Conservation (phyloP, 306 rosid genomes). For the Fagus sylvatica region DNA sequence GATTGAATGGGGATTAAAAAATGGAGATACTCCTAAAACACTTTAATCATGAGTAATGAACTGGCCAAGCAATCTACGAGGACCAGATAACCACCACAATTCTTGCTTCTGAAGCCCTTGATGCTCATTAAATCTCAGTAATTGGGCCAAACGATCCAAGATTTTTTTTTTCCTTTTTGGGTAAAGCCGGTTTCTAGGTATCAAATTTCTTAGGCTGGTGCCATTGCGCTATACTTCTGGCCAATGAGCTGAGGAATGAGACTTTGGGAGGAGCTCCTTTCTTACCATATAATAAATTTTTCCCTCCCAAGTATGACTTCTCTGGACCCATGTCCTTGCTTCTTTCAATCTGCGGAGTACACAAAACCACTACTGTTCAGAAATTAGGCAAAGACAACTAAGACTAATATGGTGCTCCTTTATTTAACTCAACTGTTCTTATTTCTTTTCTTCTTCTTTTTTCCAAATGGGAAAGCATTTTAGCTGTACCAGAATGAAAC, state of each 20-base stretch:
- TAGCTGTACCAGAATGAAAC: neutral
- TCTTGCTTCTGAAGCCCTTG: conserved; percentile 31
- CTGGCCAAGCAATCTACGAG: conserved; percentile 25
- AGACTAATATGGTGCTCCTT: neutral
- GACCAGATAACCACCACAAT: conserved; percentile 38
- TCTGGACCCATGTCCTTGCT: conserved; percentile 70
- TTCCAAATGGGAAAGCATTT: neutral
- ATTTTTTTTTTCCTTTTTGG: neutral
- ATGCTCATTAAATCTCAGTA: conserved; percentile 29
- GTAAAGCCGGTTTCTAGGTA: conserved; percentile 40
- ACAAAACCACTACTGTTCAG: conserved; percentile 3
- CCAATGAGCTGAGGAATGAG: conserved; percentile 64
- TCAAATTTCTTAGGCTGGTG: conserved; percentile 76
- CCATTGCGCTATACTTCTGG: conserved; percentile 62
- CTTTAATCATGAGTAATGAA: conserved; percentile 45
- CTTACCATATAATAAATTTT: conserved; percentile 77
- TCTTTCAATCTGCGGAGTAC: conserved; percentile 77
- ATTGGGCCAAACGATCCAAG: conserved; percentile 24
- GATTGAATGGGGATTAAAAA: conserved; percentile 49
- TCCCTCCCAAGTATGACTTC: conserved; percentile 87
- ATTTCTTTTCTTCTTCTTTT: neutral
- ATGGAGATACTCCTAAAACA: conserved; percentile 38
- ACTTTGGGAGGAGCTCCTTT: conserved; percentile 61
- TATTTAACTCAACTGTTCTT: neutral
- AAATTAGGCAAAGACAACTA: neutral